Percentiles rank a stretch among this genome's conserved stretches.
phyloP scores from a whole-genome alignment of 257 asterid species.

The Echites panduratus region DNA sequence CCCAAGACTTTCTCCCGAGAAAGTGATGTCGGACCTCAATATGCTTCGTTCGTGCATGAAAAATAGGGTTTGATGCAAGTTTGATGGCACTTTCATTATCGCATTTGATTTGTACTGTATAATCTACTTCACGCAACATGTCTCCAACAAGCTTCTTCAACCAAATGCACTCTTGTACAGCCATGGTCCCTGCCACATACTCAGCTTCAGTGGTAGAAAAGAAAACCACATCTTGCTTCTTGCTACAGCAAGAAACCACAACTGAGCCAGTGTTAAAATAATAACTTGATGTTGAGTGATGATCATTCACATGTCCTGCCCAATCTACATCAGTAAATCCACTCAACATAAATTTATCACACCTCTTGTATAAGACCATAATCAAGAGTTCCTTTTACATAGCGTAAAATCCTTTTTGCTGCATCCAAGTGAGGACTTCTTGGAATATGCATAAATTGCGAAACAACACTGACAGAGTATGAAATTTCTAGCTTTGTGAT shows the following conservation, averaged over 20 bases:
- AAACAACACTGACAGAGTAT: slow-evolving; percentile 16
- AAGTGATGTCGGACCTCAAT: too few species aligned
- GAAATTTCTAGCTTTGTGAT: slow-evolving; percentile 23
- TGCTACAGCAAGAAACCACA: slow-evolving; percentile 3
- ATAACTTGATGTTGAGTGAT: slow-evolving; percentile 1
- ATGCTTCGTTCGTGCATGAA: background rate
- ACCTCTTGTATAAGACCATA: slow-evolving; percentile 11
- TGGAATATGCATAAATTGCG: slow-evolving; percentile 23
- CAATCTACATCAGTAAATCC: slow-evolving; percentile 12
- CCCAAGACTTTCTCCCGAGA: too few species aligned
- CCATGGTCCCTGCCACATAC: slow-evolving; percentile 12
- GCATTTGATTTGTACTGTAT: background rate
- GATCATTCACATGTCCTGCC: background rate
- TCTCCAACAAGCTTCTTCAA: background rate
- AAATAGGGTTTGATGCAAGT: slow-evolving; percentile 9
- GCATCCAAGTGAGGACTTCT: slow-evolving; percentile 9
- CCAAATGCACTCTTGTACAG: slow-evolving; percentile 11
- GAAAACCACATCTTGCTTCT: slow-evolving; percentile 5
- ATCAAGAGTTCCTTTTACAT: slow-evolving; percentile 1
- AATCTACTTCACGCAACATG: background rate
- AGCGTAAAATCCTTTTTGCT: slow-evolving; percentile 21
- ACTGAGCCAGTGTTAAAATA: slow-evolving; percentile 2
- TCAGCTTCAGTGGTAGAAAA: background rate
- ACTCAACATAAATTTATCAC: background rate
- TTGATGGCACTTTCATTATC: slow-evolving; percentile 16